Evolutionary conservation across 192 early-diverging fungal species (phyloP).

Genomic region (Glomus cerebriforme): DNA sequence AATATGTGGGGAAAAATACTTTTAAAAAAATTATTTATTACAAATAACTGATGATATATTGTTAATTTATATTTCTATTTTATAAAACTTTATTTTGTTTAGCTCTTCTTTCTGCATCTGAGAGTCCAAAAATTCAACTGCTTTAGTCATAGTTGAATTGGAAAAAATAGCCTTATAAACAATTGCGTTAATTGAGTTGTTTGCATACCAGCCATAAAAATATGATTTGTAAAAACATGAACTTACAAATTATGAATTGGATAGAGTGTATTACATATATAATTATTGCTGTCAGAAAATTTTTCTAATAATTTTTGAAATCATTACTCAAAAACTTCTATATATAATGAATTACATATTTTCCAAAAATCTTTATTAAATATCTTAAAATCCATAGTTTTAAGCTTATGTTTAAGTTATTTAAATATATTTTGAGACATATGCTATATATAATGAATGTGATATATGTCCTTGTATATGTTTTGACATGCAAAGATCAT

Average conservation of each 20-base stretch:
- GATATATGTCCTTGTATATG: neutral
- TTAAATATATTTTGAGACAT: neutral
- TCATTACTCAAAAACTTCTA: neutral
- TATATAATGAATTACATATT: neutral
- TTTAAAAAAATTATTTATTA: neutral
- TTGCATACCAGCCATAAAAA: slow-evolving; percentile 29
- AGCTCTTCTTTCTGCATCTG: neutral
- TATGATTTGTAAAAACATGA: neutral
- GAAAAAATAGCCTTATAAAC: slow-evolving; percentile 1
- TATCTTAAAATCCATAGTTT: too few relatives aligned
- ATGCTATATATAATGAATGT: neutral
- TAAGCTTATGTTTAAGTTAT: neutral
- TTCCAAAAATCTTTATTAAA: neutral
- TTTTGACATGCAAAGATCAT: neutral
- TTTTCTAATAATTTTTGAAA: neutral
- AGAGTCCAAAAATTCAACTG: neutral
- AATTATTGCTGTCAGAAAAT: neutral
- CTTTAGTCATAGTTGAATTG: neutral
- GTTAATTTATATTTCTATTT: neutral
- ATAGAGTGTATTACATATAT: neutral
- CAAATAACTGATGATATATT: neutral
- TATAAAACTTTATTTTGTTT: neutral
- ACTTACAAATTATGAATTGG: neutral
- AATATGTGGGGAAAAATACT: neutral
- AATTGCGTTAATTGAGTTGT: slow-evolving; percentile 15